Percentiles rank a stretch among this genome's conserved stretches.
Evolutionary conservation across 2,329 filamentous ascomycete genomes (phyloP).

Genomic region (Aphanoascus verrucosus): DNA sequence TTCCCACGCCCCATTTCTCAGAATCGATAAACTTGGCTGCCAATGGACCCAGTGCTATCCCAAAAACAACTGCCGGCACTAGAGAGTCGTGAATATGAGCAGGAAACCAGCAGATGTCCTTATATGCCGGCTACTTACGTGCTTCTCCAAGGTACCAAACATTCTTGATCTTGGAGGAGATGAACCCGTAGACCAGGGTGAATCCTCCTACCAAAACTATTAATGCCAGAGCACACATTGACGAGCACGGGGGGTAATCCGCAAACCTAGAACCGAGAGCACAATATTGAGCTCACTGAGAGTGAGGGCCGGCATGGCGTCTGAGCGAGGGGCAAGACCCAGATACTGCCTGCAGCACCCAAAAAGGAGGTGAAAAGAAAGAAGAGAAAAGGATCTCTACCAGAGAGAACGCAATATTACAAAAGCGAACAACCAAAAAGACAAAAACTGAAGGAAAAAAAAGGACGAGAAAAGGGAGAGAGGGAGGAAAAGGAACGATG

Average conservation of each 20-base stretch:
- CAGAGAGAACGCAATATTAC: conserved; percentile 3
- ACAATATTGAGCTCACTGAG: conserved; percentile 28
- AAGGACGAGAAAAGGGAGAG: background rate
- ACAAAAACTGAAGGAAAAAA: background rate
- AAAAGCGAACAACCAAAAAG: background rate
- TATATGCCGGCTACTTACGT: conserved; percentile 20
- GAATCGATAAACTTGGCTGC: conserved; percentile 44
- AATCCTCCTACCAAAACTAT: conserved; percentile 23
- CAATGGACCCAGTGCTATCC: conserved; percentile 46
- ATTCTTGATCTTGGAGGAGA: conserved; percentile 31
- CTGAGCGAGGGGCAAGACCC: conserved; percentile 1
- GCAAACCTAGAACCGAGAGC: conserved; percentile 26
- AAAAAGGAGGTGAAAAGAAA: background rate
- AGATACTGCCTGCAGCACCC: conserved; percentile 12
- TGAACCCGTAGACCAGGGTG: conserved; percentile 25
- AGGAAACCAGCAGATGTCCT: background rate
- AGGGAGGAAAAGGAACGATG: background rate
- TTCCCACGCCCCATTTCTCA: conserved; percentile 30
- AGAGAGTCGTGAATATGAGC: background rate
- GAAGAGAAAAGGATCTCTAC: background rate
- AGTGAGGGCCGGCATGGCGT: conserved; percentile 29
- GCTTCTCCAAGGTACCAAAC: conserved; percentile 34
- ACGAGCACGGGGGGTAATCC: background rate
- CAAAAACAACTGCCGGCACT: conserved; percentile 48
- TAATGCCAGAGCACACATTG: background rate